Conservation (phyloP, 208 protist species). For the Crithidia brevicula region DNA sequence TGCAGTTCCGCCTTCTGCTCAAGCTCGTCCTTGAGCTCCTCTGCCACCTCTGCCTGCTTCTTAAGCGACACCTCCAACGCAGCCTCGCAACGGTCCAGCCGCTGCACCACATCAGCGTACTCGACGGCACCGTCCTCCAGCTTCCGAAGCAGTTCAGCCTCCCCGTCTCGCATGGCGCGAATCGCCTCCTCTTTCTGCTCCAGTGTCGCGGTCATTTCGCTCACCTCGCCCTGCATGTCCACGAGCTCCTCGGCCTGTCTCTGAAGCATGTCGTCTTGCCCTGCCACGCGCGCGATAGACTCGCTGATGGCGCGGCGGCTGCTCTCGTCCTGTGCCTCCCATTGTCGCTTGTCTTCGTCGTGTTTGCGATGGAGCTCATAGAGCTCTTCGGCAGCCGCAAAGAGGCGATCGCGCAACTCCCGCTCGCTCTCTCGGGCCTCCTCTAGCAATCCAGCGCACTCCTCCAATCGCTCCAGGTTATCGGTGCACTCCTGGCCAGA, state of each 20-base stretch:
- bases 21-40: constrained; percentile 34
- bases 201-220: constrained; percentile 27
- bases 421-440: constrained; percentile 58
- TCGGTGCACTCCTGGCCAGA: constrained; percentile 57
- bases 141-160: constrained; percentile 18
- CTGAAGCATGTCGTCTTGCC: constrained; percentile 27
- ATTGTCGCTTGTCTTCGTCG: background rate
- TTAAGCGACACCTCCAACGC: constrained; percentile 49
- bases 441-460: constrained; percentile 64
- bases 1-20: constrained; percentile 39
- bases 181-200: background rate
- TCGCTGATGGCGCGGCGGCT: constrained; percentile 12
- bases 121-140: constrained; percentile 44
- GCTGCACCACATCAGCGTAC: constrained; percentile 43
- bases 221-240: constrained; percentile 48
- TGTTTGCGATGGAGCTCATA: constrained; percentile 13
- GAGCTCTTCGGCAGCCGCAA: constrained; percentile 48
- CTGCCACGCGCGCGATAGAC: constrained; percentile 25
- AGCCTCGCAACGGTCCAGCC: constrained; percentile 55
- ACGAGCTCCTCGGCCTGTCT: constrained; percentile 45
- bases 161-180: background rate
- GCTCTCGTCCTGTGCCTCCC: constrained; percentile 30
- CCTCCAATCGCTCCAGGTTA: constrained; percentile 64
- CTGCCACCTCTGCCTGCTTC: constrained; percentile 36
- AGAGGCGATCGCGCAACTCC: constrained; percentile 41